phyloP scores from a whole-genome alignment of 2,329 filamentous ascomycete genomes.

The Alternaria angustiovoidea region DNA sequence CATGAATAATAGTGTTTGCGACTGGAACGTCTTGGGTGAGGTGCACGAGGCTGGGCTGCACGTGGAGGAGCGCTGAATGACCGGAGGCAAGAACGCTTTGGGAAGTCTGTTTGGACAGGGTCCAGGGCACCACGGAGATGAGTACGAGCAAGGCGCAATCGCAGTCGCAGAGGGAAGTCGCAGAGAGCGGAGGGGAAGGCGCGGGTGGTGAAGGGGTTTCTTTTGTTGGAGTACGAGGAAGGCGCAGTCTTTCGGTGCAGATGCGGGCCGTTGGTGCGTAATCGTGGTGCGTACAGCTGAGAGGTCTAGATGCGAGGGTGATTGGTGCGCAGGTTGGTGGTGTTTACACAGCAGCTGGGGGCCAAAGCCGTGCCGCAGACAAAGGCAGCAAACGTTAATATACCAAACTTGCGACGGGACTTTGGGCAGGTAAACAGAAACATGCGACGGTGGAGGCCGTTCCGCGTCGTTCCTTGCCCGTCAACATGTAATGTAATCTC shows the following conservation, averaged over 20 bases:
- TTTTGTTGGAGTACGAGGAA: slow-evolving; percentile 7
- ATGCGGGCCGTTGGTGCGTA: slow-evolving; percentile 16
- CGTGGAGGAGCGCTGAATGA: slow-evolving; percentile 11
- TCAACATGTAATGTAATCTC: slow-evolving; percentile 15
- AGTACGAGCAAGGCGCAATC: slow-evolving; percentile 11
- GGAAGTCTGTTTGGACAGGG: slow-evolving; percentile 33
- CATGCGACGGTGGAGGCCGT: background rate
- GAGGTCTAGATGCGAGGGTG: slow-evolving; percentile 22
- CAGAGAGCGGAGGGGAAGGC: background rate
- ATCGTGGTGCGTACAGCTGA: slow-evolving; percentile 18
- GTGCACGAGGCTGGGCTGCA: slow-evolving; percentile 18
- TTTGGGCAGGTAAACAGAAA: background rate
- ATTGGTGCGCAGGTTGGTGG: slow-evolving; percentile 19
- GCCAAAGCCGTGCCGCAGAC: background rate
- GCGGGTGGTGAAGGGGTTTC: background rate
- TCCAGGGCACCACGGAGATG: slow-evolving; percentile 22
- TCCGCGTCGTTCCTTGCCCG: slow-evolving; percentile 6
- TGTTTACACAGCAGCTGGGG: slow-evolving; percentile 11
- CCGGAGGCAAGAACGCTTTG: slow-evolving; percentile 23
- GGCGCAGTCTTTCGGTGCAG: slow-evolving; percentile 18
- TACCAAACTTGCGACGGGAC: background rate
- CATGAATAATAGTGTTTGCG: slow-evolving; percentile 19
- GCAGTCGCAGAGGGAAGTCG: slow-evolving; percentile 8
- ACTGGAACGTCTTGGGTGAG: background rate
- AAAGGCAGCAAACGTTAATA: slow-evolving; percentile 2